Evolutionary conservation across 257 asterid genomes (phyloP), one percentile per base, ranked within the genome.

Genomic region (Leptodermis oblonga): DNA sequence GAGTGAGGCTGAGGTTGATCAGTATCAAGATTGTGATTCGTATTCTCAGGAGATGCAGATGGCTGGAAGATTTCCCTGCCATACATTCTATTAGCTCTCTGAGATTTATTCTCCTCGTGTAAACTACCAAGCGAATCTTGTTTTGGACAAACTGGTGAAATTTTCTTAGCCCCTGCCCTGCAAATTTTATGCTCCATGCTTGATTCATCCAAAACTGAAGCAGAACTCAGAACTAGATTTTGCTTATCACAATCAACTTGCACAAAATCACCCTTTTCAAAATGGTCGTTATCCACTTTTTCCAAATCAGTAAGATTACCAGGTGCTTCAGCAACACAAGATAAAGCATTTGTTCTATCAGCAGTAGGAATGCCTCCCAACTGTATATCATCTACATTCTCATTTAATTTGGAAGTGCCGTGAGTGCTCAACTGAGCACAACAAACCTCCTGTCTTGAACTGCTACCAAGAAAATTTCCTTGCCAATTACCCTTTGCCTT

Each of bases 1-100:
- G 80, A 71, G 28, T 25, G 61, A 70, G 43, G 76, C 52, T 65
- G 77, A 39, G 42, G 41, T 45, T 80, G 80, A 65, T 65, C 78
- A 76, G 71, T 53, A 70, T 78, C 82, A 39, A 65, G 77, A 37
- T 60, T 56, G 59, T 43, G 49, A 34, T 54, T 76, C 48, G 59
- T 61, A 77, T 80, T 77, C 58, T 73, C 75, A 72, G 75, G 81
- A 56, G 78, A 76, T 23, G 75, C 80, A 56, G 78, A 76, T 23
- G 67, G 68, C 70, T 65, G 76, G 72, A 77, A 75, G 62, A 65
- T 73, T 65, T 64, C 71, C 54, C 65, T 62, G 37, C 59, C 42
- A 9, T 61, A 42, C 22, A 37, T 62, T 15, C 28, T 49, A 12
- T 39, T 45, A 31, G 48, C 49, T 7, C 62, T 63, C 26, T 52